These are phyloP conservation scores for Clonostachys solani DNA, from an alignment of 2,329 filamentous ascomycete species.

Conservation along the genomic window DNA sequence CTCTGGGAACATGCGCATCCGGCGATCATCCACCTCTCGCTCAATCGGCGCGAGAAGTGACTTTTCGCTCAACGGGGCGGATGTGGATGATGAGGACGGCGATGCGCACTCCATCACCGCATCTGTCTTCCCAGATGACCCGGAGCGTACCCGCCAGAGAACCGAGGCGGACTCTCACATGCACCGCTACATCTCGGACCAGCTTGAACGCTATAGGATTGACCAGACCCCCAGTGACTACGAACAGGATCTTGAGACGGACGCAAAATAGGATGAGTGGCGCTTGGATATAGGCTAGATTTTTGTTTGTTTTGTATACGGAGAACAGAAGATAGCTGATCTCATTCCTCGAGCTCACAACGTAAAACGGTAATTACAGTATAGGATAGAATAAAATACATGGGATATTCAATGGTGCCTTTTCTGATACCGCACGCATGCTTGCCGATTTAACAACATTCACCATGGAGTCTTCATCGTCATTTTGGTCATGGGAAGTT, in stretches of 20 bases:
- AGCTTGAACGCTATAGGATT: slow-evolving; percentile 65
- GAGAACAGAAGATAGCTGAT: too few species aligned
- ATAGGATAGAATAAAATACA: too few species aligned
- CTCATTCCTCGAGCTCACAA: too few species aligned
- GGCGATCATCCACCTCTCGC: slow-evolving; percentile 75
- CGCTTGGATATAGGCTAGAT: too few species aligned
- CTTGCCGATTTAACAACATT: too few species aligned
- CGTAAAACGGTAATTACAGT: too few species aligned
- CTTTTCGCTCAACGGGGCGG: slow-evolving; percentile 51
- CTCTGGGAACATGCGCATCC: slow-evolving; percentile 48
- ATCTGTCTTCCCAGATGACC: slow-evolving; percentile 24
- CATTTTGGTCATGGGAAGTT: too few species aligned
- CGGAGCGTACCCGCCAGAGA: slow-evolving; percentile 41
- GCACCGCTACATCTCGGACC: slow-evolving; percentile 75
- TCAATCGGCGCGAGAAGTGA: slow-evolving; percentile 84
- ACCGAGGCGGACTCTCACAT: slow-evolving; percentile 65
- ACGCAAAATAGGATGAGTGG: slow-evolving; percentile 9
- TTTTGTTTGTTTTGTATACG: too few species aligned
- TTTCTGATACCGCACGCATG: too few species aligned
- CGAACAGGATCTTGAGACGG: slow-evolving; percentile 38
- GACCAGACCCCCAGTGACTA: slow-evolving; percentile 17
- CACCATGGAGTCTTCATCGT: too few species aligned
- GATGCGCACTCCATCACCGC: slow-evolving; percentile 24
- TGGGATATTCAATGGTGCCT: too few species aligned
- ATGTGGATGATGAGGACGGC: slow-evolving; percentile 25